A percentile compares a stretch with the other conserved stretches of the same genome.
Evolutionary conservation across 2,329 filamentous ascomycete genomes (phyloP).

Genomic region (Monosporascus cannonballus): DNA sequence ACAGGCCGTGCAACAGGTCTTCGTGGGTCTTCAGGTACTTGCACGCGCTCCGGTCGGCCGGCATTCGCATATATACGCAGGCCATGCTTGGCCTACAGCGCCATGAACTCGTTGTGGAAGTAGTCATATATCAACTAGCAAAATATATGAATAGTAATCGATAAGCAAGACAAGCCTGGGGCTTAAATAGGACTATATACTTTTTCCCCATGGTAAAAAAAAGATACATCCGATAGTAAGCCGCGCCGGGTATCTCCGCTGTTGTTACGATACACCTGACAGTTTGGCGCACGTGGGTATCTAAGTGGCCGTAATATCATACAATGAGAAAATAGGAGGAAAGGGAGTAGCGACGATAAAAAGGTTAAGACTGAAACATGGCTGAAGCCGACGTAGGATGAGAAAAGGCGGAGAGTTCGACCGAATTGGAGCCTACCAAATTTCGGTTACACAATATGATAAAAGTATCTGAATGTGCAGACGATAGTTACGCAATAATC

Average conservation of each 20-base stretch:
- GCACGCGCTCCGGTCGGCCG: no score
- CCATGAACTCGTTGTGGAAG: no score
- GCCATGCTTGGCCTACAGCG: no score
- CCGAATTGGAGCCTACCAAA: no score
- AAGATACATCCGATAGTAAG: background rate
- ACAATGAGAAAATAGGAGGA: background rate
- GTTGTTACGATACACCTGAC: background rate
- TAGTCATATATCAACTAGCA: background rate
- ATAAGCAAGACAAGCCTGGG: background rate
- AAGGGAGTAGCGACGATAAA: background rate
- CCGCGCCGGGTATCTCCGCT: background rate
- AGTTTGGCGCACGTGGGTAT: background rate
- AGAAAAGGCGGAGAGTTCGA: no score
- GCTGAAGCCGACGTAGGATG: background rate
- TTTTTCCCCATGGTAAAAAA: background rate
- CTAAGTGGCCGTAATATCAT: slow-evolving; percentile 5
- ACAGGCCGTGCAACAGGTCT: no score
- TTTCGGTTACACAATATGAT: no score
- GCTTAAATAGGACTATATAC: background rate
- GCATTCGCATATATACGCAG: no score
- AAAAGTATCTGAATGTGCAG: no score
- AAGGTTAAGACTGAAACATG: background rate
- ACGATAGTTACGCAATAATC: no score
- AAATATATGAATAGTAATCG: background rate
- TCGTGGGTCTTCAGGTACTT: no score